Percentiles rank a stretch among this genome's conserved stretches.
Conservation (phyloP, 2,329 filamentous ascomycete genomes). For the Fusarium chuoi region DNA sequence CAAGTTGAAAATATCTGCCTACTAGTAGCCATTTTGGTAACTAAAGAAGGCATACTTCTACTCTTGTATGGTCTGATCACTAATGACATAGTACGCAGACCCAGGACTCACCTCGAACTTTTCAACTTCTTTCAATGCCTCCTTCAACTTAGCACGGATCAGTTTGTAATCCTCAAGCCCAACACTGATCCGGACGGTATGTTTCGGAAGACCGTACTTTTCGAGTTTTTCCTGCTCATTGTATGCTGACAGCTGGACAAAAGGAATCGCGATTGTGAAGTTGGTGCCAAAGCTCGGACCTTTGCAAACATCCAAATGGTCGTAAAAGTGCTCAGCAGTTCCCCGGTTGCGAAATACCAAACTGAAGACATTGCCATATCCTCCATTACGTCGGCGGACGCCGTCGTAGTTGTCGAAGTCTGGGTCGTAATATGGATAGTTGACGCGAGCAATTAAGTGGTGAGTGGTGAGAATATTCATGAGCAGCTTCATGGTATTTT, state of each 20-base stretch:
- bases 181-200: background rate
- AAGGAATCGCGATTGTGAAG: background rate
- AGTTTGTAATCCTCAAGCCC: background rate
- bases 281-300: background rate
- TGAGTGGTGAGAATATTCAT: background rate
- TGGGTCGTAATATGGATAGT: background rate
- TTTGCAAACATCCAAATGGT: background rate
- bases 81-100: background rate
- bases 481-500: background rate
- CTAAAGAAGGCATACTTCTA: too few species aligned
- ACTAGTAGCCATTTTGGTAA: rapidly evolving
- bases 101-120: rapidly evolving
- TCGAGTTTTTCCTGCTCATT: background rate
- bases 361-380: background rate
- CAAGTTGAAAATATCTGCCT: background rate
- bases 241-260: background rate
- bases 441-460: background rate
- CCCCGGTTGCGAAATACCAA: background rate
- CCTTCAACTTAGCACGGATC: background rate
- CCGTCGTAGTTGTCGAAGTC: too few species aligned
- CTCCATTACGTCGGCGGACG: background rate
- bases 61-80: background rate
- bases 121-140: background rate
- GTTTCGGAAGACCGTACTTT: background rate
- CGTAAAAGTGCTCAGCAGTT: background rate